Evolutionary conservation across 2,329 filamentous ascomycete species (phyloP).

Genomic region (Aspergillus fructus): DNA sequence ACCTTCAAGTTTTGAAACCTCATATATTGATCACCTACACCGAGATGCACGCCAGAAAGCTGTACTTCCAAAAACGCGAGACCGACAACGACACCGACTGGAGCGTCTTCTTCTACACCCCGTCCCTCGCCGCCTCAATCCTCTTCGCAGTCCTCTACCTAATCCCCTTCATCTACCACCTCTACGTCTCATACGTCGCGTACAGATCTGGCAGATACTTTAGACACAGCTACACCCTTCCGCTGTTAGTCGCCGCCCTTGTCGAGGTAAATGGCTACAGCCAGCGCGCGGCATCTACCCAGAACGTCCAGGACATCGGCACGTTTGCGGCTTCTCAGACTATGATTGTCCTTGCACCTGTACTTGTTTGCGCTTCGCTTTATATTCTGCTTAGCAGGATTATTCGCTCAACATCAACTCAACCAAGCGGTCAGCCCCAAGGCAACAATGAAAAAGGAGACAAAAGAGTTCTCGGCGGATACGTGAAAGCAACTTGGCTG

Average conservation of each 20-base stretch:
- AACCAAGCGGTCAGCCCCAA: too few species aligned
- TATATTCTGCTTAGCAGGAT: slow-evolving; percentile 54
- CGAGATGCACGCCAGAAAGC: background rate
- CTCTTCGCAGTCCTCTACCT: slow-evolving; percentile 45
- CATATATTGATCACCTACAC: too few species aligned
- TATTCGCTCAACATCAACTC: slow-evolving; percentile 20
- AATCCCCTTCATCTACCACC: slow-evolving; percentile 38
- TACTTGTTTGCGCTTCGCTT: slow-evolving; percentile 52
- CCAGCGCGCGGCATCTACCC: slow-evolving; percentile 36
- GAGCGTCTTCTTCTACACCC: slow-evolving; percentile 45
- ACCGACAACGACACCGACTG: background rate
- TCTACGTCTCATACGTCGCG: slow-evolving; percentile 44
- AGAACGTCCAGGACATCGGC: slow-evolving; percentile 26
- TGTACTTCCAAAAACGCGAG: background rate
- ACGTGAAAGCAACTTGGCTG: slow-evolving; percentile 36
- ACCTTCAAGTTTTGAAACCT: too few species aligned
- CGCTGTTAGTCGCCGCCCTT: slow-evolving; percentile 43
- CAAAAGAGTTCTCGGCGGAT: slow-evolving; percentile 9
- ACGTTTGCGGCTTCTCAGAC: slow-evolving; percentile 43
- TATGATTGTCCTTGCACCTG: slow-evolving; percentile 50
- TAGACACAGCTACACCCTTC: slow-evolving; percentile 41
- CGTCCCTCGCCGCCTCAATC: slow-evolving; percentile 46
- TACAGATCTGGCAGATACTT: slow-evolving; percentile 37
- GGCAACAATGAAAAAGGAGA: slow-evolving; percentile 22
- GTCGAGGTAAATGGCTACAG: slow-evolving; percentile 48